Evolutionary conservation across 2,329 filamentous ascomycete genomes (phyloP), one percentile per base, ranked within the genome.

Genomic region (Fusarium siculi): DNA sequence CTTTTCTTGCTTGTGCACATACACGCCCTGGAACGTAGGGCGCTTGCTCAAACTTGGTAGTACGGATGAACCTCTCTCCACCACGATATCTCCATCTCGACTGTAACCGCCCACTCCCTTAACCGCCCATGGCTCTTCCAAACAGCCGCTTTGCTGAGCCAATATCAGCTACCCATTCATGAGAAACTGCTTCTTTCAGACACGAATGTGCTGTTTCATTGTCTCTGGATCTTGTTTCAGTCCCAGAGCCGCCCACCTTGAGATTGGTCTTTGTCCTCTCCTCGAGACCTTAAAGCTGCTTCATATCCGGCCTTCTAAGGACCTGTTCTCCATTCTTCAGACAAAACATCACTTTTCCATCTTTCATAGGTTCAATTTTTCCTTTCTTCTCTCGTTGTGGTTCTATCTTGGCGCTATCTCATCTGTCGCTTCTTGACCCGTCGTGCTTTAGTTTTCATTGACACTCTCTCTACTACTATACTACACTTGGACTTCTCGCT

Each of bases 141-240:
- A 81, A 87, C 84, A 85, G 80, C 84, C 84, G 84, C 85, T 83
- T 67, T 72, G 74, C 77, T 79, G 84, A 83, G 49, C 87, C 87
- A 89, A 88, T 89, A 84, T 86, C 83, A 82, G 81, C 79, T 79
- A 81, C 81, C 82, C 80, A 75, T 84, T 80, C 72, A 70, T 77
- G 71, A 74, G 76, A 80, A 76, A 81, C 82, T 81, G 79, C 80
- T 77, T 79, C 76, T 75, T 85, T 85, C 80, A 84, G 86, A 88
- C 81, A 88, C 87, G 84, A 80, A 71, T 80, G 79, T 79, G 76
- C 73, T 78, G 87, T 89, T 89, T 89, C 87, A 88, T 83, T 80
- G 79, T 80, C 78, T 72, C 72, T 79, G 73, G 60, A 70, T 54
- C 72, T 74, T 67, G 79, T 80, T 80, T 81, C 80, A 81, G 70